Conservation (phyloP, 352 stramenopile genomes). For the Pythium sukuiense region DNA sequence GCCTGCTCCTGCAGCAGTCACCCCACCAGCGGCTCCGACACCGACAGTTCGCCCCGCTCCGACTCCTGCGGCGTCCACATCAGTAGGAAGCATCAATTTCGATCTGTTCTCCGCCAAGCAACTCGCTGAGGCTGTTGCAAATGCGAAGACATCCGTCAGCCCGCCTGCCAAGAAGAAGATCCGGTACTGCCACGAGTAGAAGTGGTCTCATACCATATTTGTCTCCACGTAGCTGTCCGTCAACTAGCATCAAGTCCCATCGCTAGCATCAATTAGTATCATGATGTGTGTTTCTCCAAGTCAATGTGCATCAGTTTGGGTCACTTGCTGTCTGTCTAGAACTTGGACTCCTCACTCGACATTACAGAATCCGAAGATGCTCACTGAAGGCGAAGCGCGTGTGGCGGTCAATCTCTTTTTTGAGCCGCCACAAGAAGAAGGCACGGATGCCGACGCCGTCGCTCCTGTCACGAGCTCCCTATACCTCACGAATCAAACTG, state of each 20-base stretch:
- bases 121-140: slow-evolving; percentile 21
- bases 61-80: slow-evolving; percentile 17
- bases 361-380: no score
- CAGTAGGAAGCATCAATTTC: slow-evolving; percentile 15
- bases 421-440: no score
- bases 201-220: not conserved
- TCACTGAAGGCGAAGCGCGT: no score
- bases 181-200: not conserved
- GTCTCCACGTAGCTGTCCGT: not conserved
- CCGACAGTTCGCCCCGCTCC: slow-evolving; percentile 14
- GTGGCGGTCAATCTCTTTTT: no score
- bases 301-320: no score
- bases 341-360: no score
- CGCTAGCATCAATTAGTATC: no score
- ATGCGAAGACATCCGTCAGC: slow-evolving; percentile 10
- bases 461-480: no score
- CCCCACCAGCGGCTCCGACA: slow-evolving; percentile 10
- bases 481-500: no score
- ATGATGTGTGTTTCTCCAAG: no score
- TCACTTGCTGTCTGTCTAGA: no score
- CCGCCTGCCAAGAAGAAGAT: not conserved
- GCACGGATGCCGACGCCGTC: no score
- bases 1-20: slow-evolving; percentile 19
- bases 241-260: slow-evolving; percentile 1
- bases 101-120: slow-evolving; percentile 22